Evolutionary conservation across 139 green algal genomes (phyloP), one percentile per base, ranked within the genome.

Genomic region (Micractinium sp.): DNA sequence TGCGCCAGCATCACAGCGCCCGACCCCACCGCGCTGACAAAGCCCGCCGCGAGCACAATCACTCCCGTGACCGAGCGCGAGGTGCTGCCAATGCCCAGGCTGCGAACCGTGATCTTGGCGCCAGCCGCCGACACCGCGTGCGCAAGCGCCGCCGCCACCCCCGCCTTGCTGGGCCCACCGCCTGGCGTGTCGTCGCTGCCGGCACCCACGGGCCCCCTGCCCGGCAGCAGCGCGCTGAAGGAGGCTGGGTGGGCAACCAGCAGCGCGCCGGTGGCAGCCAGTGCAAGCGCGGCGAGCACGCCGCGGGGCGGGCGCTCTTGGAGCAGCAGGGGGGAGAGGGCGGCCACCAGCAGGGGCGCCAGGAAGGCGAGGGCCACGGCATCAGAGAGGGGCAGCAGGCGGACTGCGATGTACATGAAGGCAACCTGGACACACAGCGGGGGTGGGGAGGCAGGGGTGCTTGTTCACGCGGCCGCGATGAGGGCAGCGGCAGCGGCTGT

Each of bases 301-400:
- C 39, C 29, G 78, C 78, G 78, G 22, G 78, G 78, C 73, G 73
- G 73, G 39, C 78, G 78, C 78, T 84, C 78, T 25, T 67, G 78
- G 1, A 84, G 78, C 78, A 84, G 41, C 78, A 84, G 78, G 4
- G 78, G 78, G 2, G 78, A 84, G 1, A 84, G 78, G 41, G 78
- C 78, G 9, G 78, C 78, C 41, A 84, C 78, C 25, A 84, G 78
- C 78, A 84, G 18, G 25, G 78, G 78, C 23, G 78, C 78, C 41
- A 84, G 41, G 41, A 84, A 84, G 41, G 78, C 78, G 3, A 84
- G 78, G 25, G 78, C 47, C 38, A 84, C 78, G 25, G 78, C 78
- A 41, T 84, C 78, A 0, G 23, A 38, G 22, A 84, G 78, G 3
- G 78, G 78, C 78, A 84, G 78, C 78, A 84, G 78, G 41, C 78